Conservation (phyloP, 2,329 filamentous ascomycete species). For the Alternaria incomplexa region DNA sequence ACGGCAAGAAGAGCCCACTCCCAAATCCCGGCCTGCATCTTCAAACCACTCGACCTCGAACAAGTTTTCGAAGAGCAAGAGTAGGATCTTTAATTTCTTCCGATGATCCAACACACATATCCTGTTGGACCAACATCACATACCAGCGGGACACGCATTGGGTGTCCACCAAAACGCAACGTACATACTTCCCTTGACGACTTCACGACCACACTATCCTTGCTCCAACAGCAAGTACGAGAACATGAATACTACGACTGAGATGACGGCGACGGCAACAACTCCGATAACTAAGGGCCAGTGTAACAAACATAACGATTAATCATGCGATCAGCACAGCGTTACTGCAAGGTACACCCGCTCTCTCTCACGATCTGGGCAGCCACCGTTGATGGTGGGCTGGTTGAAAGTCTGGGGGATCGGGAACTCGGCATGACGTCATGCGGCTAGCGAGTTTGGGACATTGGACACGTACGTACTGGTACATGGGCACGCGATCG, state of each 20-base stretch:
- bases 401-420: neutral
- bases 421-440: constrained; percentile 31
- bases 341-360: constrained; percentile 48
- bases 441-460: constrained; percentile 13
- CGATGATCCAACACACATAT: constrained; percentile 1
- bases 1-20: constrained; percentile 17
- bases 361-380: constrained; percentile 1
- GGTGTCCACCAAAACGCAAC: neutral
- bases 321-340: constrained; percentile 26
- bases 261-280: constrained; percentile 5
- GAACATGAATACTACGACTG: constrained; percentile 4
- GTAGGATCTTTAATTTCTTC: constrained; percentile 48
- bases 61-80: constrained; percentile 44
- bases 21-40: constrained; percentile 7
- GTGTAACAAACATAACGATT: constrained; percentile 8
- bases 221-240: constrained; percentile 19
- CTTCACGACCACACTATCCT: constrained; percentile 25
- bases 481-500: constrained; percentile 20
- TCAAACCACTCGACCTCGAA: constrained; percentile 24
- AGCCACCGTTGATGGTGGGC: too few relatives aligned
- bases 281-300: neutral
- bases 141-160: neutral
- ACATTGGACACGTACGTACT: neutral
- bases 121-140: neutral
- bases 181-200: constrained; percentile 10